A percentile compares a stretch with the other conserved stretches of the same genome.
These are phyloP conservation scores for Populus davidiana DNA, from an alignment of 345 rosid species.

Conservation along the genomic window DNA sequence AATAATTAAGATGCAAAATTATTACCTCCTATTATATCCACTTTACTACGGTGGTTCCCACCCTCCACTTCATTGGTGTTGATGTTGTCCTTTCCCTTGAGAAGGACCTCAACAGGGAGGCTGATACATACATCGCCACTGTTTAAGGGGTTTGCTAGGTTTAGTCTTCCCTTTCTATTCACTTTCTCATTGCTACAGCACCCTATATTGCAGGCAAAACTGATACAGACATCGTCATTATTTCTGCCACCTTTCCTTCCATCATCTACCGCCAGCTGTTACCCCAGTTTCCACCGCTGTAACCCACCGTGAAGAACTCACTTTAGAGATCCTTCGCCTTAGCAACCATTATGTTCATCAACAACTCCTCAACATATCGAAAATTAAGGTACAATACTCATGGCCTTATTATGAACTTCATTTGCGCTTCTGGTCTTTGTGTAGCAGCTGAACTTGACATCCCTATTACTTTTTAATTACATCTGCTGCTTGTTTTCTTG, in stretches of 20 bases:
- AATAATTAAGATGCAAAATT: too few species aligned
- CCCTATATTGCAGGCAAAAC: conserved; percentile 43
- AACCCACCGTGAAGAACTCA: neutral
- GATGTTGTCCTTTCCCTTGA: too few species aligned
- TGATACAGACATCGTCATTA: conserved; percentile 16
- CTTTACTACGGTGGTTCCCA: too few species aligned
- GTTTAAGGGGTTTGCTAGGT: too few species aligned
- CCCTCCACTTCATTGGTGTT: too few species aligned
- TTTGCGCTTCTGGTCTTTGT: conserved; percentile 10
- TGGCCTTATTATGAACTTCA: conserved; percentile 26
- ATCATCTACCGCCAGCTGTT: too few species aligned
- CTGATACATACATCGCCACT: too few species aligned
- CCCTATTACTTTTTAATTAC: conserved; percentile 19
- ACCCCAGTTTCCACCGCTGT: neutral
- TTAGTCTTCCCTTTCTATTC: neutral
- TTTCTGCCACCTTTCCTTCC: conserved; percentile 12
- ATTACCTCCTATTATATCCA: too few species aligned
- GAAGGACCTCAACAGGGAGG: too few species aligned
- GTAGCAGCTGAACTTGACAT: conserved; percentile 15
- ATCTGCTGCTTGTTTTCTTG: conserved; percentile 6
- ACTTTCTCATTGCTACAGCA: conserved; percentile 33
- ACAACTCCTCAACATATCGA: conserved; percentile 8
- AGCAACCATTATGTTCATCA: conserved; percentile 19
- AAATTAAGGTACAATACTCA: neutral
- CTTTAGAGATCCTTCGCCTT: conserved; percentile 5